Conservation (phyloP, 1,139 yeast species). For the Pneumocystis sp. region DNA sequence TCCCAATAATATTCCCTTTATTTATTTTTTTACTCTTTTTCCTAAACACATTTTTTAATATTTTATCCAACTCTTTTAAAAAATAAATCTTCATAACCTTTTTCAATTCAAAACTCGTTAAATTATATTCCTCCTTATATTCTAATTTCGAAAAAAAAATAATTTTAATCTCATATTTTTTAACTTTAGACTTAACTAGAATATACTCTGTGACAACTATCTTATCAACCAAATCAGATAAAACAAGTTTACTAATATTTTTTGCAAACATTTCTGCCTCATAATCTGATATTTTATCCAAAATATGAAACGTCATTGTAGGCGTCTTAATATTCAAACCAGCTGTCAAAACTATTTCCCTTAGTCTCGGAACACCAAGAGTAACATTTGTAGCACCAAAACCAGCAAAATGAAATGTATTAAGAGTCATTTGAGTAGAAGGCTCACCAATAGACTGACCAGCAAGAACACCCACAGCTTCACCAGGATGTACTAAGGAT, state of each 20-base stretch:
- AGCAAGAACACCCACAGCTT: slow-evolving; percentile 95
- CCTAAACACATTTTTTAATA: not conserved
- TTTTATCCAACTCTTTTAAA: slow-evolving; percentile 54
- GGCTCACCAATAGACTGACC: slow-evolving; percentile 99
- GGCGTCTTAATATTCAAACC: slow-evolving; percentile 92
- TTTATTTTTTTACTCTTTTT: slow-evolving; percentile 27
- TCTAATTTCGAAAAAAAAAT: slow-evolving; percentile 63
- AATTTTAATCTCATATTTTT: slow-evolving; percentile 65
- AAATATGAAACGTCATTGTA: slow-evolving; percentile 86
- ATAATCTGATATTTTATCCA: slow-evolving; percentile 61
- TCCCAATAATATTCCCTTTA: slow-evolving; percentile 7
- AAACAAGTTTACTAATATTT: slow-evolving; percentile 66
- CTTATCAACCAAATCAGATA: slow-evolving; percentile 78
- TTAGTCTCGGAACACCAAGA: slow-evolving; percentile 98
- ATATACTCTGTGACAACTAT: slow-evolving; percentile 62
- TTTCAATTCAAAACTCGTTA: slow-evolving; percentile 66
- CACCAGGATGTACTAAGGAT: slow-evolving; percentile 89
- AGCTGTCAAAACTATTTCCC: slow-evolving; percentile 99
- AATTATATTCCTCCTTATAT: slow-evolving; percentile 78
- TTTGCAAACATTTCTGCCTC: slow-evolving; percentile 90
- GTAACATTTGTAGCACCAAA: slow-evolving; percentile 99
- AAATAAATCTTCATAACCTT: slow-evolving; percentile 50
- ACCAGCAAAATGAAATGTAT: slow-evolving; percentile 99
- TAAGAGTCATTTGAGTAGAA: slow-evolving; percentile 97
- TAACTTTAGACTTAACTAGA: slow-evolving; percentile 42